These are phyloP conservation scores for Rosellinia necatrix DNA, from an alignment of 2,329 filamentous ascomycete species.

Conservation along the genomic window DNA sequence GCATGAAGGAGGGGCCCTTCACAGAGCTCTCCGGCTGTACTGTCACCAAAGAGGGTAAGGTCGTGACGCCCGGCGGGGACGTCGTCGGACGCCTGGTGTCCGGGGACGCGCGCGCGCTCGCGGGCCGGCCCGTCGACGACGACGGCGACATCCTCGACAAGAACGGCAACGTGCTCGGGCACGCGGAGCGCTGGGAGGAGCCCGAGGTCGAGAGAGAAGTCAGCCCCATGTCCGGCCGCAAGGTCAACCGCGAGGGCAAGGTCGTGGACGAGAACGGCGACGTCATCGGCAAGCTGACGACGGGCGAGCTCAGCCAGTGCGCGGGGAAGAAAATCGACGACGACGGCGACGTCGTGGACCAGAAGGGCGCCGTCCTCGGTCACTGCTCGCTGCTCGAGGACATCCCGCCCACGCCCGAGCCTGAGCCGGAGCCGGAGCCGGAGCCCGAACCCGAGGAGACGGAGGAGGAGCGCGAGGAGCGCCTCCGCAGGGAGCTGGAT, in stretches of 20 bases:
- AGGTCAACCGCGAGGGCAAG: slow-evolving; percentile 63
- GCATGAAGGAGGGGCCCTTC: slow-evolving; percentile 69
- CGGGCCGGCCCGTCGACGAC: slow-evolving; percentile 76
- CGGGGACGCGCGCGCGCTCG: slow-evolving; percentile 73
- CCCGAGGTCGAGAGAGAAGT: slow-evolving; percentile 57
- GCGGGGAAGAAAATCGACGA: slow-evolving; percentile 72
- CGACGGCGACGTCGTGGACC: slow-evolving; percentile 72
- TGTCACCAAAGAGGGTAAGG: slow-evolving; percentile 70
- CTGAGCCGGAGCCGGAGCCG: slow-evolving; percentile 40
- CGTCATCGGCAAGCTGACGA: slow-evolving; percentile 68
- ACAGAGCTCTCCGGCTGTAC: slow-evolving; percentile 67
- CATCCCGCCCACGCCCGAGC: slow-evolving; percentile 51
- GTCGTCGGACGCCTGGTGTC: slow-evolving; percentile 73
- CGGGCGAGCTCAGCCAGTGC: slow-evolving; percentile 68
- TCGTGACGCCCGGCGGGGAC: slow-evolving; percentile 69
- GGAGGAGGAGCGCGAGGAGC: slow-evolving; percentile 61
- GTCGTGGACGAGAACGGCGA: slow-evolving; percentile 64
- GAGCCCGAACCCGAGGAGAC: slow-evolving; percentile 50
- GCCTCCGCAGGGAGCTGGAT: slow-evolving; percentile 66
- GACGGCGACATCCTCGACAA: slow-evolving; percentile 83
- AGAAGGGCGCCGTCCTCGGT: slow-evolving; percentile 68
- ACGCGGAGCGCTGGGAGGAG: slow-evolving; percentile 65
- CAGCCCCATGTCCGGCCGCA: slow-evolving; percentile 57
- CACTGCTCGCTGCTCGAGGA: slow-evolving; percentile 70
- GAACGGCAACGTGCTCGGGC: slow-evolving; percentile 65